phyloP scores from a whole-genome alignment of 305 asterid species.

The Petunia hybrid region DNA sequence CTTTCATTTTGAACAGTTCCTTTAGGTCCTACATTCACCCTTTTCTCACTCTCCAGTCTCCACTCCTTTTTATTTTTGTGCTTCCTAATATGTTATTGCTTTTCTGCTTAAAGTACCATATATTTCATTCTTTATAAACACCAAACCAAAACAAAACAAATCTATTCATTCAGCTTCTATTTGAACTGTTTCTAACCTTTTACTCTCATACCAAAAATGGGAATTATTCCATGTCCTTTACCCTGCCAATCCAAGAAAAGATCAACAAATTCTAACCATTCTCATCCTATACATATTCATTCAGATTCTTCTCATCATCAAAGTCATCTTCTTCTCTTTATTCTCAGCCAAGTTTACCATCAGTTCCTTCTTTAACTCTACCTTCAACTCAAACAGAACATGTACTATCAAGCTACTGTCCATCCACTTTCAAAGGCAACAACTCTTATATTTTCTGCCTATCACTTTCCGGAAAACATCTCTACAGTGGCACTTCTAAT shows the following conservation, averaged over 20 bases:
- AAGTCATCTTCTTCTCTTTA: slow-evolving; percentile 52
- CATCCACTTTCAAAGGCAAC: slow-evolving; percentile 67
- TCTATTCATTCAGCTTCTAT: background rate
- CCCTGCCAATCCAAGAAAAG: slow-evolving; percentile 42
- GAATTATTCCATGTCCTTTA: slow-evolving; percentile 43
- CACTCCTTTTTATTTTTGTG: background rate
- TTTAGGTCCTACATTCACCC: slow-evolving; percentile 23
- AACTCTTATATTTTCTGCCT: slow-evolving; percentile 63
- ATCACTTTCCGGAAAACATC: slow-evolving; percentile 59
- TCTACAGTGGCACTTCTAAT: slow-evolving; percentile 65
- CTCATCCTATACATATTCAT: slow-evolving; percentile 24
- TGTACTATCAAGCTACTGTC: slow-evolving; percentile 36
- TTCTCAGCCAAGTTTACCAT: slow-evolving; percentile 74
- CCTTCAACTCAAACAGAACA: slow-evolving; percentile 29
- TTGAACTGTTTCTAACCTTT: background rate
- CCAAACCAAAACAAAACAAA: background rate
- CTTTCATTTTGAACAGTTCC: background rate
- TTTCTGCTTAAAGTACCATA: background rate
- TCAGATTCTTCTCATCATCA: slow-evolving; percentile 48
- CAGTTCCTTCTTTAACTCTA: slow-evolving; percentile 69
- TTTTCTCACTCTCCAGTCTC: background rate
- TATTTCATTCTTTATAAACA: background rate
- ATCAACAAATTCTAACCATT: slow-evolving; percentile 42
- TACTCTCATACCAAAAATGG: slow-evolving; percentile 42
- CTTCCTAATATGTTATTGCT: background rate